A percentile compares a stretch with the other conserved stretches of the same genome.
Conservation (phyloP, 371 early-diverging fungal genomes). For the Lichtheimia corymbifera region DNA sequence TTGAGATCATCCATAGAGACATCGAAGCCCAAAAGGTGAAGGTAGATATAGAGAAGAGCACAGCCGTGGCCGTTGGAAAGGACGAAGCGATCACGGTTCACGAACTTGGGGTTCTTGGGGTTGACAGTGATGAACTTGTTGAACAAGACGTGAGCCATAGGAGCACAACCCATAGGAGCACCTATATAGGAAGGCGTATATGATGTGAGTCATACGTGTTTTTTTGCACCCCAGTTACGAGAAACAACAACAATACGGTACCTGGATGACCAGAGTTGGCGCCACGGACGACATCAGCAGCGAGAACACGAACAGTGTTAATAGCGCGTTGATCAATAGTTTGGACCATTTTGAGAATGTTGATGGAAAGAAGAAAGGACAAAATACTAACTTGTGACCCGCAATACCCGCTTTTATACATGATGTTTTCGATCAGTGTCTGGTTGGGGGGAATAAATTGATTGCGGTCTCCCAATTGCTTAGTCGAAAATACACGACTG, state of each 20-base stretch:
- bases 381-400: background rate
- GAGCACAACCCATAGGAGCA: slow-evolving; percentile 98
- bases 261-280: slow-evolving; percentile 99
- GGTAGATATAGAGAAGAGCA: slow-evolving; percentile 91
- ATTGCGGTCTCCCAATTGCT: background rate
- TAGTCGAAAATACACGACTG: slow-evolving; percentile 8
- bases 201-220: background rate
- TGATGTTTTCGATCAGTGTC: slow-evolving; percentile 4
- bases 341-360: slow-evolving; percentile 38
- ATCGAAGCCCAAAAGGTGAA: slow-evolving; percentile 91
- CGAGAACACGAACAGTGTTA: slow-evolving; percentile 93
- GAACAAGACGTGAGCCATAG: slow-evolving; percentile 95
- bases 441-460: background rate
- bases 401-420: background rate
- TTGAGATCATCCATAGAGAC: slow-evolving; percentile 94
- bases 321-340: slow-evolving; percentile 70
- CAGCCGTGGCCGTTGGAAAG: slow-evolving; percentile 99
- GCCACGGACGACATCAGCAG: slow-evolving; percentile 94
- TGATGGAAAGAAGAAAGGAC: slow-evolving; percentile 18
- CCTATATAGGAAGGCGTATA: slow-evolving; percentile 40
- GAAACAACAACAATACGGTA: slow-evolving; percentile 22
- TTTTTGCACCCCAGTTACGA: background rate
- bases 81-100: slow-evolving; percentile 97
- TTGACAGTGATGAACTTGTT: slow-evolving; percentile 79
- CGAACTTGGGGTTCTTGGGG: slow-evolving; percentile 87